Evolutionary conservation across 2,329 filamentous ascomycete genomes (phyloP).

Genomic region (Plenodomus biglobosus): DNA sequence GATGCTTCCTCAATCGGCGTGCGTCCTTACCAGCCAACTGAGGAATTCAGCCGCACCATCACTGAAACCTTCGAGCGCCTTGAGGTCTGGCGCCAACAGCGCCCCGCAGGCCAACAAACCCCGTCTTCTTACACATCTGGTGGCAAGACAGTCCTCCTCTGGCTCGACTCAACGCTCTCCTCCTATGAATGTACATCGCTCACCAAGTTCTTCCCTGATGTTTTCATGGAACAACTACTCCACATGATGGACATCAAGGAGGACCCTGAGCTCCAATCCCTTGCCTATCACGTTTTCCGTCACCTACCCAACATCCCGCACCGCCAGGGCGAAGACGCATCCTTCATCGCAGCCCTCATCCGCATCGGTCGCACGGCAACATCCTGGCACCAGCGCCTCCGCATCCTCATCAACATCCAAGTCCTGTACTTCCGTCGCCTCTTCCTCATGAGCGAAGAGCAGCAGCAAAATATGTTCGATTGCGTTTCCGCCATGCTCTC

Average conservation of each 20-base stretch:
- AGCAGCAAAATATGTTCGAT: conserved; percentile 80
- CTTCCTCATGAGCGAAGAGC: conserved; percentile 74
- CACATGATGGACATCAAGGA: conserved; percentile 99
- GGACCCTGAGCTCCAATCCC: conserved; percentile 88
- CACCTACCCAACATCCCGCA: conserved; percentile 96
- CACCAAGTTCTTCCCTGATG: conserved; percentile 83
- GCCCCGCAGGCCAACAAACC: conserved; percentile 84
- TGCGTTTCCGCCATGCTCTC: conserved; percentile 96
- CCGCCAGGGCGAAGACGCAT: conserved; percentile 77
- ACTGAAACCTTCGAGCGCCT: conserved; percentile 75
- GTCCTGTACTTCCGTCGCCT: conserved; percentile 97
- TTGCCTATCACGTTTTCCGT: conserved; percentile 95
- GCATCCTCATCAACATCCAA: conserved; percentile 97
- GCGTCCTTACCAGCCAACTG: conserved; percentile 76
- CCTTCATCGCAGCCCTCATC: conserved; percentile 83
- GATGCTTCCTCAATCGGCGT: conserved; percentile 78
- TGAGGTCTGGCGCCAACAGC: conserved; percentile 83
- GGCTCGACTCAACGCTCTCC: conserved; percentile 88
- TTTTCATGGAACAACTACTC: conserved; percentile 87
- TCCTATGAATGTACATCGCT: conserved; percentile 92
- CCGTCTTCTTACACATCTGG: conserved; percentile 93
- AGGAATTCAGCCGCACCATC: conserved; percentile 73
- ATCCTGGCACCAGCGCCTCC: conserved; percentile 93
- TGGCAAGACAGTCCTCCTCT: conserved; percentile 92
- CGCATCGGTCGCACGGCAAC: conserved; percentile 79